These are phyloP conservation scores for Teratosphaeria gauchensis DNA, from an alignment of 2,329 filamentous ascomycete genomes.

Conservation along the genomic window DNA sequence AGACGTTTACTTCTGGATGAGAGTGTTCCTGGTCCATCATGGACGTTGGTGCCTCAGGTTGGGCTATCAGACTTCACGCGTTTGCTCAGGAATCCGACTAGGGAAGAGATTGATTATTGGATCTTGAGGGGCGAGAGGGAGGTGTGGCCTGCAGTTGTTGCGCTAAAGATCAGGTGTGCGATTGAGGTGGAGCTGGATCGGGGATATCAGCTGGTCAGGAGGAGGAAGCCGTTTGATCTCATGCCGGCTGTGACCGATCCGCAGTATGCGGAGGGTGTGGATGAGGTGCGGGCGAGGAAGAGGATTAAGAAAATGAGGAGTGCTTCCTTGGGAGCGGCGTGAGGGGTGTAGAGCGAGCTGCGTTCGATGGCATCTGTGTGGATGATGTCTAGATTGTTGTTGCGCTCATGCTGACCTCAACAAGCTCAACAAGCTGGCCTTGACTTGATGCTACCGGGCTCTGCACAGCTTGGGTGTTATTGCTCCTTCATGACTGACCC, in stretches of 20 bases:
- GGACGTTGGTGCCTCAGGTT: constrained; percentile 76
- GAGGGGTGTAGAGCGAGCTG: neutral
- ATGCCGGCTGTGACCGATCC: neutral
- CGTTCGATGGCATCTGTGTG: too few relatives aligned
- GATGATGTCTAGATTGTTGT: too few relatives aligned
- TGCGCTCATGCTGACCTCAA: too few relatives aligned
- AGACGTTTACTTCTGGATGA: constrained; percentile 39
- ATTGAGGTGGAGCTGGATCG: constrained; percentile 82
- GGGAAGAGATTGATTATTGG: constrained; percentile 72
- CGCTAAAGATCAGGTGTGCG: constrained; percentile 69
- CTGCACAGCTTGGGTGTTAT: too few relatives aligned
- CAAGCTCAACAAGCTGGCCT: too few relatives aligned
- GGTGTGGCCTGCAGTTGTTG: constrained; percentile 82
- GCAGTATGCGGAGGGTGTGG: neutral
- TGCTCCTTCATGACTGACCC: too few relatives aligned
- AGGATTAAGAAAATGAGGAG: neutral
- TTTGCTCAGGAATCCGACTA: constrained; percentile 73
- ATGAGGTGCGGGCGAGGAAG: neutral
- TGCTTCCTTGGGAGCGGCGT: neutral
- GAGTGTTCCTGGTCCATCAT: constrained; percentile 63
- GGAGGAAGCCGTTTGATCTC: constrained; percentile 4
- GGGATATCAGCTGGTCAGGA: constrained; percentile 68
- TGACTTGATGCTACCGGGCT: too few relatives aligned
- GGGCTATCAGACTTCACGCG: constrained; percentile 62
- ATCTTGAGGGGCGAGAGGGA: constrained; percentile 73